Base-by-base conservation (phyloP, 495 filamentous ascomycete genomes). In the Aspergillus homomorphus region DNA sequence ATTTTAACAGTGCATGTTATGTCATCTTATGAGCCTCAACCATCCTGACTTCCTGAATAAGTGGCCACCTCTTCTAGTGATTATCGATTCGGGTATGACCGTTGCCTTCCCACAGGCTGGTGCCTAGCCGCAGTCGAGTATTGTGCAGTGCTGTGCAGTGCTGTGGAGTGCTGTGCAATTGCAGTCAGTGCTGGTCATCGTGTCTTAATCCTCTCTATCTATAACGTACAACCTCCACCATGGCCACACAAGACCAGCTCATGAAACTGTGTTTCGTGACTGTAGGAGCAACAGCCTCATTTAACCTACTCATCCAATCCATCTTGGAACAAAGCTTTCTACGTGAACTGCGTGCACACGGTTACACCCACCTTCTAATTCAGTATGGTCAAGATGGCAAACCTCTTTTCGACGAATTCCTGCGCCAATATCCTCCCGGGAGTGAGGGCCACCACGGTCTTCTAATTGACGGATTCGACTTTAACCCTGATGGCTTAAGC, bases 211-310 rank as follows among this genome's bases (percentile, higher is more conserved):
- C n/a, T n/a, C n/a, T 28, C 26, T 9, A 28, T 28, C 26, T 3
- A 28, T 28, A 28, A 8, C 44, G 6, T 2, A 20, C 44, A 14
- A 4, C 48, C 6, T 28, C 21, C 21, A 50, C 21, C 48, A 61
- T 64, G 56, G 16, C 28, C 24, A 49, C 48, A 20, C 53, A 62
- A 30, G 51, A 26, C 20, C 43, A 45, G 43, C 33, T 44, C 14
- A 69, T 62, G 64, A 84, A 82, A 64, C 45, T 79, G 19, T 88
- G 86, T 68, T 88, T 97, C 56, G 88, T 97, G 23, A 97, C 94
- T 0, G 85, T 95, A 28, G 94, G 94, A 48, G 95, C 94, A 2
- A 98, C 93, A 0, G 92, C 92, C 3, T 79, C 86, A 18, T 98
- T 98, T 70, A 75, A 82, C 49, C 68, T 76, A 12, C 83, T 98